Evolutionary conservation across 345 rosid species (phyloP).

Genomic region (Eucalyptus virginea): DNA sequence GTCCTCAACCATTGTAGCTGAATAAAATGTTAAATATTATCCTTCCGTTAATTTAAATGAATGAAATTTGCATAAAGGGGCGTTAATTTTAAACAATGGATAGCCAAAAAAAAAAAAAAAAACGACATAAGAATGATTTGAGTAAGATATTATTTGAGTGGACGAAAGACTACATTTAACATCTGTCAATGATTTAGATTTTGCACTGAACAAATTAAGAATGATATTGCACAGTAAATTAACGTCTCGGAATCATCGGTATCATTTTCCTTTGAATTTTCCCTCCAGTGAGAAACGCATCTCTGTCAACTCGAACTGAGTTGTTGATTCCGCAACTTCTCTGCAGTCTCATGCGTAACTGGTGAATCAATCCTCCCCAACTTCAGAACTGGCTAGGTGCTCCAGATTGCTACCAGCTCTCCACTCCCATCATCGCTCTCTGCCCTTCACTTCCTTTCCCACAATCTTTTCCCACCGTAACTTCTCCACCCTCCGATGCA

Average conservation of each 20-base stretch:
- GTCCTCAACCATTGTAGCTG: too few species aligned
- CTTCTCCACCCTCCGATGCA: constrained; percentile 30
- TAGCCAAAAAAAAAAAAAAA: too few species aligned
- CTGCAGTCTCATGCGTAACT: neutral
- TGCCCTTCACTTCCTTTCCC: neutral
- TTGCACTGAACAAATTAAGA: too few species aligned
- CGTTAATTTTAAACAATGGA: too few species aligned
- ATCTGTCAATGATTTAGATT: neutral
- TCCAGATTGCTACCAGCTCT: neutral
- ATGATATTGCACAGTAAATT: neutral
- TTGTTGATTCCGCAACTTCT: neutral
- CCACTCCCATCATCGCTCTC: neutral
- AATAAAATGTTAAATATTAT: too few species aligned
- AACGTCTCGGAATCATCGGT: rapidly evolving
- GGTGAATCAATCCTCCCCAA: neutral
- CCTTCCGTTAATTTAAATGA: too few species aligned
- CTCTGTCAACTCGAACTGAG: neutral
- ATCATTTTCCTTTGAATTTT: neutral
- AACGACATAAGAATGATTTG: too few species aligned
- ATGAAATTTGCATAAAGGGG: neutral
- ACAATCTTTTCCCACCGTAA: neutral
- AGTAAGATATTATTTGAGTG: neutral
- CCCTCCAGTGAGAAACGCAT: neutral
- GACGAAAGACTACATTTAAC: neutral
- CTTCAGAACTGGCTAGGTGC: neutral